Percentiles rank a stretch among this genome's conserved stretches.
Conservation (phyloP, 345 rosid genomes). For the Arabidopsis suecica region DNA sequence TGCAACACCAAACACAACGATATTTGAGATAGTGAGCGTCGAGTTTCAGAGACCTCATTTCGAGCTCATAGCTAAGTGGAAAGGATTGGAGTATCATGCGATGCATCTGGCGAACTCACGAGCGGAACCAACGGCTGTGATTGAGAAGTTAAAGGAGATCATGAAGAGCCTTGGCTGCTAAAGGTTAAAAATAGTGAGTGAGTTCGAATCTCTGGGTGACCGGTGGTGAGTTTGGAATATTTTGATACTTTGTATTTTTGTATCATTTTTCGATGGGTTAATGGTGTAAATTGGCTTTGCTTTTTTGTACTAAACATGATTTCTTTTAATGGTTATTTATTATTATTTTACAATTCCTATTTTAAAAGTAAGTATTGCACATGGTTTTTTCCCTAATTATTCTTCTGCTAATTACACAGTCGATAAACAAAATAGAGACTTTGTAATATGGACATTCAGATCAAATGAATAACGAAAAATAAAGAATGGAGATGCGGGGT, state of each 20-base stretch:
- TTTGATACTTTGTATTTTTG: not conserved
- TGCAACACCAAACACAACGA: slow-evolving; percentile 79
- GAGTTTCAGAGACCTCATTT: slow-evolving; percentile 82
- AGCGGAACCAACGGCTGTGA: slow-evolving; percentile 62
- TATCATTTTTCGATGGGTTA: not conserved
- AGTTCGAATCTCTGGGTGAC: slow-evolving; percentile 2
- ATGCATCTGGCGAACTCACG: slow-evolving; percentile 69
- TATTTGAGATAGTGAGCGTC: slow-evolving; percentile 75
- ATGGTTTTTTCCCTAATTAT: too few species aligned
- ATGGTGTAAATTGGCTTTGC: slow-evolving; percentile 32
- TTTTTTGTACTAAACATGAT: not conserved
- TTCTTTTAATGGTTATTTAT: slow-evolving; percentile 3
- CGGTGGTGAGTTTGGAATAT: slow-evolving; percentile 17
- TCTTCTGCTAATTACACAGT: too few species aligned
- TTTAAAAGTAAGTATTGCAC: not conserved
- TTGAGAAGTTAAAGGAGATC: slow-evolving; percentile 56
- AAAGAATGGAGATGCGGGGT: slow-evolving; percentile 26
- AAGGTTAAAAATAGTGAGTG: slow-evolving; percentile 12
- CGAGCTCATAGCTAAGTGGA: slow-evolving; percentile 82
- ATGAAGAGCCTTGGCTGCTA: slow-evolving; percentile 67
- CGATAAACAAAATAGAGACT: too few species aligned
- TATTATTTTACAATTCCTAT: not conserved
- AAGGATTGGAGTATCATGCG: slow-evolving; percentile 89
- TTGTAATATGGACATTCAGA: too few species aligned
- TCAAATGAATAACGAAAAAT: not conserved